Percentiles rank a stretch among this genome's conserved stretches.
These are phyloP conservation scores for Teunomyces kruisii DNA, from an alignment of 805 yeast species.

Conservation along the genomic window DNA sequence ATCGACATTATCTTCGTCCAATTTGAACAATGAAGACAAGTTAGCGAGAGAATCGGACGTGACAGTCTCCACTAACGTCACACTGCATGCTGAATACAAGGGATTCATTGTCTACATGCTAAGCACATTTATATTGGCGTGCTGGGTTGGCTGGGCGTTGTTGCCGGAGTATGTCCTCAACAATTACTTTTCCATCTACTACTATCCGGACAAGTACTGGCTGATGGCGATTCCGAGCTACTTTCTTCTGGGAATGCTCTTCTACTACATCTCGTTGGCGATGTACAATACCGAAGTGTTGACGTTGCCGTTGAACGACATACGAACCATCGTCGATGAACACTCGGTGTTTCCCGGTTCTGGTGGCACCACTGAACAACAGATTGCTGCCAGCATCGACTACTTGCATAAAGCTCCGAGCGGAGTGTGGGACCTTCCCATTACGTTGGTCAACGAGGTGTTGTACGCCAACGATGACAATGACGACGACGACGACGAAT, in stretches of 20 bases:
- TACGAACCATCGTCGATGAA: conserved; percentile 69
- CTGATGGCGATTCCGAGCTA: conserved; percentile 74
- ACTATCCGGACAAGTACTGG: conserved; percentile 93
- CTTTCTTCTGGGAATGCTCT: conserved; percentile 68
- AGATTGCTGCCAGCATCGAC: conserved; percentile 19
- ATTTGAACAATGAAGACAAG: conserved; percentile 35
- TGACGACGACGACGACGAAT: no score
- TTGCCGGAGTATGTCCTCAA: conserved; percentile 58
- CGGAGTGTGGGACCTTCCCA: conserved; percentile 85
- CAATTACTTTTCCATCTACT: conserved; percentile 55
- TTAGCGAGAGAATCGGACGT: conserved; percentile 68
- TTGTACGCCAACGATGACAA: conserved; percentile 41
- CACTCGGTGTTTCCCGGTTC: conserved; percentile 40
- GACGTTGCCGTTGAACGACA: conserved; percentile 58
- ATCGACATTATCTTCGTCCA: neutral
- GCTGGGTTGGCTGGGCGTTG: conserved; percentile 73
- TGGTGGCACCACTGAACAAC: conserved; percentile 6
- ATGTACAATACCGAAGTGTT: conserved; percentile 75
- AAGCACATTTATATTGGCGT: conserved; percentile 51
- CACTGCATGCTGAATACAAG: conserved; percentile 73
- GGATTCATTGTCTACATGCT: conserved; percentile 84
- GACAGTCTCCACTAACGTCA: conserved; percentile 52
- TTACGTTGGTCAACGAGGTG: conserved; percentile 65
- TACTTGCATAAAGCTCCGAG: conserved; percentile 60
- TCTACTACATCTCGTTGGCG: conserved; percentile 66